phyloP scores from a whole-genome alignment of 2,329 filamentous ascomycete genomes.

The Bretziella fagacearum region DNA sequence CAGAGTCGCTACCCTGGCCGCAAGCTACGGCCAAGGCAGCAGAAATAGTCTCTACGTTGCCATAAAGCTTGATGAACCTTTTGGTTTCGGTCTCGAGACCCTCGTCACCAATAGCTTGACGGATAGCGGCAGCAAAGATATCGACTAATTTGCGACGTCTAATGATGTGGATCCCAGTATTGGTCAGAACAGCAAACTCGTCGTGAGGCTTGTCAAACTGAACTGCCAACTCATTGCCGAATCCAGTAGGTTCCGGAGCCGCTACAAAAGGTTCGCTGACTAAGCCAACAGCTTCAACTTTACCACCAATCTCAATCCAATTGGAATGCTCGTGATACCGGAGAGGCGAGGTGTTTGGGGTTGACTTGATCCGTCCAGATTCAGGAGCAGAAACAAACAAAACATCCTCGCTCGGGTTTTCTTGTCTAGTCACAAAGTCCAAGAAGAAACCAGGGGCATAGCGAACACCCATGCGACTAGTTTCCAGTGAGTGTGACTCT shows the following conservation, averaged over 20 bases:
- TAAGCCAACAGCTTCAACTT: conserved; percentile 61
- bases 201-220: conserved; percentile 73
- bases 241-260: conserved; percentile 51
- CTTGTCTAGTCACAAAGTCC: conserved; percentile 55
- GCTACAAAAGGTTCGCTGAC: conserved; percentile 58
- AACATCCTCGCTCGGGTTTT: conserved; percentile 40
- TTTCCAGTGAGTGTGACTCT: conserved; percentile 31
- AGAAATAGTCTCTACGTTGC: conserved; percentile 73
- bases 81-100: conserved; percentile 67
- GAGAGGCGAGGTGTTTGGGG: conserved; percentile 34
- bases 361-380: conserved; percentile 60
- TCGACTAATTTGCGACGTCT: conserved; percentile 75
- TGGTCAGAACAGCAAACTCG: conserved; percentile 83
- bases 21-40: conserved; percentile 89
- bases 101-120: conserved; percentile 57
- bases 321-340: conserved; percentile 63
- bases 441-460: conserved; percentile 87
- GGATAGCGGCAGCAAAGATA: conserved; percentile 70
- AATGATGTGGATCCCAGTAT: conserved; percentile 74
- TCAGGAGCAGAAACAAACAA: conserved; percentile 82
- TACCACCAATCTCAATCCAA: conserved; percentile 58
- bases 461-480: conserved; percentile 36
- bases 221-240: conserved; percentile 90
- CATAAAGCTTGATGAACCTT: conserved; percentile 72
- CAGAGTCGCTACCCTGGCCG: conserved; percentile 65